Base-by-base conservation (phyloP, 768 basidiomycete species). In the Kwoniella shandongensis region DNA sequence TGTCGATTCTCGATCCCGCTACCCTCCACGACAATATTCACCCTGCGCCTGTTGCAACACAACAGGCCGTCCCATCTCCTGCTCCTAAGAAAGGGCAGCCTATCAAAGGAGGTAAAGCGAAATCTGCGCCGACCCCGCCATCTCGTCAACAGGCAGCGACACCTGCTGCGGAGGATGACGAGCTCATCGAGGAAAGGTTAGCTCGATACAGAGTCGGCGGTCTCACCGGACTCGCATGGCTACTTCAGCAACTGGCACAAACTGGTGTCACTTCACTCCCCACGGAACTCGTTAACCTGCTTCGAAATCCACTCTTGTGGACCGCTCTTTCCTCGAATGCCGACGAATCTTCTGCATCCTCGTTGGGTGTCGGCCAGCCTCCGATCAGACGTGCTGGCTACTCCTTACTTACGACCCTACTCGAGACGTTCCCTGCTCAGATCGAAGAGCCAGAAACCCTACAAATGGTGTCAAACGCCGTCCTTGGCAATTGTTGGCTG, bases 361-460 rank as follows among this genome's bases (percentile, higher is more conserved):
- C 54, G 45, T 83, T 87, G 60, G 89, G 88, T 1, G 79, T 77
- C 30, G 79, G 74, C 2, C 88, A 91, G 64, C 88, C 89, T 2
- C 81, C 80, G 38, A 86, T 91, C 27, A 82, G 91, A 17, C 82
- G 85, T 69, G 81, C 85, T 11, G 83, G 84, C 0, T 94, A 91
- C 86, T 66, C 70, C 3, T 62, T 85, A 7, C 69, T 87, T 11
- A 81, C 80, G 53, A 71, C 75, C 8, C 65, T 85, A 18, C 67
- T 83, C n/a, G 74, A 73, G 40, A 73, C 51, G 23, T 80, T 77
- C 50, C 81, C 83, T 77, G 83, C 84, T 82, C 59, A 30, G 66
- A 55, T 54, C 6, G 48, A 18, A 12, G 44, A 62, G 25, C 56
- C 65, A 38, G 52, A 68, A 0, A 51, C 82, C 17, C 52, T 86